Conservation (phyloP, 345 rosid species). For the Boechera divaricarpa region DNA sequence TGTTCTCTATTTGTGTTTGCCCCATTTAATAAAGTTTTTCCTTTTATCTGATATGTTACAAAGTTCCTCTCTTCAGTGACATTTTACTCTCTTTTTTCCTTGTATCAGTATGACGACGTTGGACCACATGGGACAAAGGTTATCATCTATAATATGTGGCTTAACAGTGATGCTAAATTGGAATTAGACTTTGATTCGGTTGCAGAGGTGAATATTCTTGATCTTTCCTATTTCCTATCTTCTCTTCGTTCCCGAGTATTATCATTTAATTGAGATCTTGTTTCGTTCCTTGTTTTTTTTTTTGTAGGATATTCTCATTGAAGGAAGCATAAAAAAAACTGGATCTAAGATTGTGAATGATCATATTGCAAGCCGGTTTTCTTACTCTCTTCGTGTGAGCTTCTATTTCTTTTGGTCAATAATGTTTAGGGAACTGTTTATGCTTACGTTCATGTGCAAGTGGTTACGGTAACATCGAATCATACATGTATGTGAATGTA, state of each 20-base stretch:
- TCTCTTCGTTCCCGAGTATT: slow-evolving; percentile 16
- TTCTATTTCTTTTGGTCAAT: slow-evolving; percentile 30
- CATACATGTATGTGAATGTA: slow-evolving; percentile 21
- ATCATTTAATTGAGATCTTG: slow-evolving; percentile 27
- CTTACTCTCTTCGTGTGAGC: slow-evolving; percentile 86
- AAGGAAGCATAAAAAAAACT: slow-evolving; percentile 62
- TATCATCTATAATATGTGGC: slow-evolving; percentile 87
- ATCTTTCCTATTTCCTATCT: slow-evolving; percentile 27
- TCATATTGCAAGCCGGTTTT: slow-evolving; percentile 69
- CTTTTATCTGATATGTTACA: not conserved
- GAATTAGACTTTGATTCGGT: slow-evolving; percentile 82
- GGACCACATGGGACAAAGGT: slow-evolving; percentile 89
- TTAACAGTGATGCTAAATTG: slow-evolving; percentile 59
- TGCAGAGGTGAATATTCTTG: slow-evolving; percentile 59
- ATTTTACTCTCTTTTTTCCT: slow-evolving; percentile 18
- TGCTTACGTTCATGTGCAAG: slow-evolving; percentile 25
- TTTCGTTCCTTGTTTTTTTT: slow-evolving; percentile 22
- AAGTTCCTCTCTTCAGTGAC: slow-evolving; percentile 31
- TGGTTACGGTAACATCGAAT: not conserved
- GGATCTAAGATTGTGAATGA: slow-evolving; percentile 61
- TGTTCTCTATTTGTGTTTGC: slow-evolving; percentile 18
- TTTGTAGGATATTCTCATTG: slow-evolving; percentile 76
- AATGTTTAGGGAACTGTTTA: slow-evolving; percentile 10
- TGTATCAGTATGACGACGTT: slow-evolving; percentile 78
- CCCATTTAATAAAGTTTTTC: not conserved